Evolutionary conservation across 2,329 filamentous ascomycete species (phyloP), one percentile per base, ranked within the genome.

Genomic region (Epicoccum sorghinum): DNA sequence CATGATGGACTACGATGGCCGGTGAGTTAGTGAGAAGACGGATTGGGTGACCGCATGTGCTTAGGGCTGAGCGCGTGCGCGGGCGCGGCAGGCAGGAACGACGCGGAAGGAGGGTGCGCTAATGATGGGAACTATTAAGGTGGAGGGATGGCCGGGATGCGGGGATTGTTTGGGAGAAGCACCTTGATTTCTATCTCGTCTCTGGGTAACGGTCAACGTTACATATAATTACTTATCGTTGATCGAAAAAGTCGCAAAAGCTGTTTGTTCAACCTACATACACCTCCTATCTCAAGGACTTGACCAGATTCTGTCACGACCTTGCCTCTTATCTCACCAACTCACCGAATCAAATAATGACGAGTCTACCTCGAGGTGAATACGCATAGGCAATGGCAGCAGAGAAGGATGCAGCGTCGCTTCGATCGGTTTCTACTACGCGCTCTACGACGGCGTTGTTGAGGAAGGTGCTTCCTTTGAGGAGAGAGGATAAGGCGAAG

Each of bases 361-460:
- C 38, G 7, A 41, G 35, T 18, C 27, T 47, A 10, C 14, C 47
- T 40, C 43, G 25, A 23, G 18, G 18, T 18, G 18, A 18, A 18
- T 1, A 37, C 25, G 58, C 27, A 23, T 47, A 39, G 23, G 57
- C 39, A 24, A 43, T 37, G 4, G 33, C 12, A 12, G 7, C 33
- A 22, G 47, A 61, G 13, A 60, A 52, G 10, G 61, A 65, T 30
- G 30, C 49, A 13, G 41, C 55, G 38, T 71, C 68, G 1, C 59
- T 57, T 4, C 59, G 23, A 23, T 67, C 66, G 7, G 61, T 55
- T 45, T 70, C 68, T 14, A 68, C 68, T 18, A 61, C 63, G 23
- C 40, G 61, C 10, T 67, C 67, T 7, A 64, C 61, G 7, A 66
- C 65, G 8, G 49, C 60, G 3, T 53, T 70, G 5, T 55, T 72